Evolutionary conservation across 352 stramenopile species (phyloP).

Genomic region (Pythium dissimile): DNA sequence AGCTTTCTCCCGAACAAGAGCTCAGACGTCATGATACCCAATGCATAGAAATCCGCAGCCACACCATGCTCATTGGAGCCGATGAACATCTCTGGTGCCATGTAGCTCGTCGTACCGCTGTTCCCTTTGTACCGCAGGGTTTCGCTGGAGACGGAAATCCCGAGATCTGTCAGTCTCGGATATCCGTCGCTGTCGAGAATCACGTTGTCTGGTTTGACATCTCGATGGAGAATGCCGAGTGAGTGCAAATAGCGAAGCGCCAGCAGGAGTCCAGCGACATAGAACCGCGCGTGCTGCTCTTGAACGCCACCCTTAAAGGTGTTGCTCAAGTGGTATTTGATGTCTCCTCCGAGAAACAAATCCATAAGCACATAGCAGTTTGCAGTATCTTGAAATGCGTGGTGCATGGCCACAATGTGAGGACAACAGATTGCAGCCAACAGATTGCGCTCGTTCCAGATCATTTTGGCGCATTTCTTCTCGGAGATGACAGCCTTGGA

Average conservation of each 20-base stretch:
- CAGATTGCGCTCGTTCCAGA: slow-evolving; percentile 76
- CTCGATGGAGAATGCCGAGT: slow-evolving; percentile 67
- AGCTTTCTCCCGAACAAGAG: slow-evolving; percentile 44
- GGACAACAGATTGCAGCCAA: slow-evolving; percentile 45
- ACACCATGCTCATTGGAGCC: slow-evolving; percentile 50
- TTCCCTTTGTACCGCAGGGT: slow-evolving; percentile 43
- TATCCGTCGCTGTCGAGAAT: slow-evolving; percentile 80
- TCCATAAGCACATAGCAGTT: slow-evolving; percentile 84
- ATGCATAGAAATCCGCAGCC: slow-evolving; percentile 58
- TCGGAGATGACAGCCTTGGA: slow-evolving; percentile 54
- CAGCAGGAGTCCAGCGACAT: slow-evolving; percentile 51
- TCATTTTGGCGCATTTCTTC: slow-evolving; percentile 62
- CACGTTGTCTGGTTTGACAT: slow-evolving; percentile 86
- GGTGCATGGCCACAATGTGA: slow-evolving; percentile 58
- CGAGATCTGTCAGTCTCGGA: slow-evolving; percentile 67
- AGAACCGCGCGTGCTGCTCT: slow-evolving; percentile 52
- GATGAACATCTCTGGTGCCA: slow-evolving; percentile 69
- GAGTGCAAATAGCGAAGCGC: slow-evolving; percentile 69
- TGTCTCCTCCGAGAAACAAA: slow-evolving; percentile 62
- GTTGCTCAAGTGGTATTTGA: slow-evolving; percentile 62
- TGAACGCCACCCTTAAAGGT: slow-evolving; percentile 51
- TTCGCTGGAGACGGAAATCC: slow-evolving; percentile 55
- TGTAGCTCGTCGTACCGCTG: slow-evolving; percentile 65
- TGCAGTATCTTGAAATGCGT: slow-evolving; percentile 58
- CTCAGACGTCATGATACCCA: slow-evolving; percentile 57